phyloP scores from a whole-genome alignment of 495 filamentous ascomycete genomes.

The Tuber melanosporum region DNA sequence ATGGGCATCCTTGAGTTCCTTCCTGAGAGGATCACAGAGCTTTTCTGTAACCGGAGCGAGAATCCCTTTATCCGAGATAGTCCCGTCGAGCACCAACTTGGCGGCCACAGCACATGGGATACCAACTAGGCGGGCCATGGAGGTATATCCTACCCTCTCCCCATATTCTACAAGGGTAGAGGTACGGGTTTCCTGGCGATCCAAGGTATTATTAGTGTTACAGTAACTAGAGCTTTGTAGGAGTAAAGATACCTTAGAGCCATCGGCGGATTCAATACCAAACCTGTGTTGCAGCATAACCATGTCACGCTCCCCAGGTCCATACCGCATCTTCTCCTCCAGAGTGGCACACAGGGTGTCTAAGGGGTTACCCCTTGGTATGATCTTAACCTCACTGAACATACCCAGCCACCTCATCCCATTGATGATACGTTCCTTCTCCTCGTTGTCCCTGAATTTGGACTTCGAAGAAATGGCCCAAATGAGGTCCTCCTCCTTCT shows the following conservation, averaged over 20 bases:
- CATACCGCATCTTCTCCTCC: conserved; percentile 88
- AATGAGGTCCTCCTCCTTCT: conserved; percentile 59
- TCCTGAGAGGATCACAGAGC: conserved; percentile 64
- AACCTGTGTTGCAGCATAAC: conserved; percentile 92
- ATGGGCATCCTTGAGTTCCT: conserved; percentile 62
- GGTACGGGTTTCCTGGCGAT: conserved; percentile 62
- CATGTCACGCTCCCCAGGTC: conserved; percentile 73
- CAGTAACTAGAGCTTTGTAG: neutral
- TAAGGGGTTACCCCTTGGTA: conserved; percentile 68
- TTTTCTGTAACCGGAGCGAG: conserved; percentile 72
- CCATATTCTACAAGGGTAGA: conserved; percentile 84
- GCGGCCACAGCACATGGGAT: conserved; percentile 60
- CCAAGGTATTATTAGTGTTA: conserved; percentile 11
- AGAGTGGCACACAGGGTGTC: conserved; percentile 86
- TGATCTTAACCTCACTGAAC: conserved; percentile 70
- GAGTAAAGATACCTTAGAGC: conserved; percentile 43
- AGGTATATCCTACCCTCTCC: conserved; percentile 69
- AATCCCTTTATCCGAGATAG: conserved; percentile 67
- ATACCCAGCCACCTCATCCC: conserved; percentile 82
- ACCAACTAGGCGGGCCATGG: conserved; percentile 83
- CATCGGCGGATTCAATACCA: conserved; percentile 76
- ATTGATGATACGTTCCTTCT: conserved; percentile 67
- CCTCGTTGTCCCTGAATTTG: conserved; percentile 60
- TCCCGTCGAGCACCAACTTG: conserved; percentile 77
- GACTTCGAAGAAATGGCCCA: conserved; percentile 69